These are phyloP conservation scores for Alloteropsis semialata DNA, from an alignment of 176 grass and related monocot species.

Conservation along the genomic window DNA sequence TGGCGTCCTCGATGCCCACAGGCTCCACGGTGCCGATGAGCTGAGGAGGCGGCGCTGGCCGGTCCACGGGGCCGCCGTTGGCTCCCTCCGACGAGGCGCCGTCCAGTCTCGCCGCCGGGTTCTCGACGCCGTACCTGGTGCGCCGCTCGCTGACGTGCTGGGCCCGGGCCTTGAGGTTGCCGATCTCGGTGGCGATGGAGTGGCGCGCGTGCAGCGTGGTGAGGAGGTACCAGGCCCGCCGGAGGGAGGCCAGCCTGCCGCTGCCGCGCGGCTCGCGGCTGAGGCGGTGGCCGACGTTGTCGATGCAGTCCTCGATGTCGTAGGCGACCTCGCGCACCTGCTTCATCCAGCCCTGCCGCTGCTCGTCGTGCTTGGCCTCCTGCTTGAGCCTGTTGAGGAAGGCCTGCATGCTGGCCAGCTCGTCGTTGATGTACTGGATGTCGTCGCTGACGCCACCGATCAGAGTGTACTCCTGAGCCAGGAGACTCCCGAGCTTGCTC, in stretches of 20 bases:
- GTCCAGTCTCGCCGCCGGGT: not conserved
- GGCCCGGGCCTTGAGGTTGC: not conserved
- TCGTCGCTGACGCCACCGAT: not conserved
- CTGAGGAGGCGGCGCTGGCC: not conserved
- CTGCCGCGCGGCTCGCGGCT: not conserved
- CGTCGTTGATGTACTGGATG: slow-evolving; percentile 15
- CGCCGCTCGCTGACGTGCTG: not conserved
- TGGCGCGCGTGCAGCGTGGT: not conserved
- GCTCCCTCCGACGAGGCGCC: not conserved
- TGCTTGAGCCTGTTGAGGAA: not conserved
- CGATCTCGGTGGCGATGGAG: not conserved
- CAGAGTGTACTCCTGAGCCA: not conserved
- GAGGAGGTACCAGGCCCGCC: not conserved
- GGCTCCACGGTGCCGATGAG: not conserved
- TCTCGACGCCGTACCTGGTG: not conserved
- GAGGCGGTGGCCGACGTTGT: not conserved
- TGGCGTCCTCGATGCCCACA: not conserved
- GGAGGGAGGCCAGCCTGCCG: not conserved
- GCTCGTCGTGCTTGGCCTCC: not conserved
- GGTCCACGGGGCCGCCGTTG: not conserved
- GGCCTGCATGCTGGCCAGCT: slow-evolving; percentile 15
- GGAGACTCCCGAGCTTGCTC: not conserved
- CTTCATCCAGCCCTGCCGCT: not conserved
- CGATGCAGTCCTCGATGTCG: not conserved
- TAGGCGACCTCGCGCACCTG: not conserved